These are phyloP conservation scores for Fusarium sp. DNA, from an alignment of 2,329 filamentous ascomycete genomes.

Conservation along the genomic window DNA sequence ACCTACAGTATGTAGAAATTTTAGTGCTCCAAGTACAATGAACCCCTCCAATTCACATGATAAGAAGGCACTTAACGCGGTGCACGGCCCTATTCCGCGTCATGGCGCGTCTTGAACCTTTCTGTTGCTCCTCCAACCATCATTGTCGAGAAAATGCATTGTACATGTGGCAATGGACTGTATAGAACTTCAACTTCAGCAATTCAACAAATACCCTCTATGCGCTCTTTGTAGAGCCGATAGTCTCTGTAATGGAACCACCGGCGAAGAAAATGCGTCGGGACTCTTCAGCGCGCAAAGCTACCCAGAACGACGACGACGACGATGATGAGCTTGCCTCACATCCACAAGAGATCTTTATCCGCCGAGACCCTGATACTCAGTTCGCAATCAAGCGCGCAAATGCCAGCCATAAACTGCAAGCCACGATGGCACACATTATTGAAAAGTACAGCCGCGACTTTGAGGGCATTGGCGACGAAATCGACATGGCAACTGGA, in stretches of 20 bases:
- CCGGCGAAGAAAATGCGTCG: conserved; percentile 68
- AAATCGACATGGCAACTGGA: conserved; percentile 85
- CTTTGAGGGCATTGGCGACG: conserved; percentile 84
- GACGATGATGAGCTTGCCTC: conserved; percentile 60
- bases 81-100: conserved; percentile 17
- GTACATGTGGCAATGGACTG: background rate
- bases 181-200: background rate
- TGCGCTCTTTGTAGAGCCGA: background rate
- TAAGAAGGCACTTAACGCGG: conserved; percentile 38
- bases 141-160: conserved; percentile 14
- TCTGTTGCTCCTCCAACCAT: conserved; percentile 44
- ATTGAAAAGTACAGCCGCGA: conserved; percentile 89
- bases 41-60: conserved; percentile 25
- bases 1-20: too few species aligned
- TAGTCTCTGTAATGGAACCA: conserved; percentile 60
- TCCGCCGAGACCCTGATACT: conserved; percentile 41
- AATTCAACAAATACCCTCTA: background rate
- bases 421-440: conserved; percentile 86
- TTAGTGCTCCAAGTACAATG: background rate
- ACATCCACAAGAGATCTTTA: conserved; percentile 57
- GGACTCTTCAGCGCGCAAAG: conserved; percentile 50
- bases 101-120: conserved; percentile 21
- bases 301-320: conserved; percentile 47
- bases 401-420: conserved; percentile 75
- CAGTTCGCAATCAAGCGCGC: conserved; percentile 70